Percentiles rank a stretch among this genome's conserved stretches.
These are phyloP conservation scores for Physcomitrellopsis africana DNA, from an alignment of 225 moss, liverwort and hornwort genomes.

Conservation along the genomic window DNA sequence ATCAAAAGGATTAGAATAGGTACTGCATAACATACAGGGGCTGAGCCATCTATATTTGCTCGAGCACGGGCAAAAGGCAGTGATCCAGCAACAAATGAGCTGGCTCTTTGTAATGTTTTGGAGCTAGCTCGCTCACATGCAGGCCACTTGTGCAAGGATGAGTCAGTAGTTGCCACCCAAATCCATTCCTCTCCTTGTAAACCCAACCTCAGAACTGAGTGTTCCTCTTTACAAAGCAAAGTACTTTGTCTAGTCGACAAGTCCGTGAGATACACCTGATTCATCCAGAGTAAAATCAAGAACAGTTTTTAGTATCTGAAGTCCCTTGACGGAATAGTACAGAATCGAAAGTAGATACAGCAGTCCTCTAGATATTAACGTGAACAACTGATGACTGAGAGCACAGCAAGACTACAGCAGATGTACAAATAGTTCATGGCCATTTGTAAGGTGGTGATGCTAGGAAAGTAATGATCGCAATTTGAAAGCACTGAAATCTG, in stretches of 20 bases:
- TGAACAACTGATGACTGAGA: background rate
- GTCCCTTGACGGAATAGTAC: background rate
- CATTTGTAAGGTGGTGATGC: background rate
- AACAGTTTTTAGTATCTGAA: constrained; percentile 17
- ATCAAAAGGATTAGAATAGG: constrained; percentile 15
- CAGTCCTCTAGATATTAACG: background rate
- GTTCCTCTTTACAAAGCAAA: constrained; percentile 69
- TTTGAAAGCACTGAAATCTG: background rate
- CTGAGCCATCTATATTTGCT: constrained; percentile 82
- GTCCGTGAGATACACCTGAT: constrained; percentile 83
- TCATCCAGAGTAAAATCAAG: constrained; percentile 6
- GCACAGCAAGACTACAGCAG: constrained; percentile 2
- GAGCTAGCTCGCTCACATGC: constrained; percentile 47
- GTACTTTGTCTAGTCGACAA: constrained; percentile 77
- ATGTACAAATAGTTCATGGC: background rate
- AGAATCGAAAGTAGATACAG: constrained; percentile 6
- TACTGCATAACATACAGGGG: constrained; percentile 61
- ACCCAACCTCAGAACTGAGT: constrained; percentile 76
- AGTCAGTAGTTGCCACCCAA: constrained; percentile 90
- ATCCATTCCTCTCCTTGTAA: constrained; percentile 81
- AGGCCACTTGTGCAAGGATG: constrained; percentile 83
- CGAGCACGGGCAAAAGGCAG: constrained; percentile 83
- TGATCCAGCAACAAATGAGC: constrained; percentile 88
- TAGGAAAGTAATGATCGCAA: background rate
- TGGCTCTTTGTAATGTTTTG: constrained; percentile 74